Evolutionary conservation across 2,329 filamentous ascomycete genomes (phyloP).

Genomic region (Venturia effusa): DNA sequence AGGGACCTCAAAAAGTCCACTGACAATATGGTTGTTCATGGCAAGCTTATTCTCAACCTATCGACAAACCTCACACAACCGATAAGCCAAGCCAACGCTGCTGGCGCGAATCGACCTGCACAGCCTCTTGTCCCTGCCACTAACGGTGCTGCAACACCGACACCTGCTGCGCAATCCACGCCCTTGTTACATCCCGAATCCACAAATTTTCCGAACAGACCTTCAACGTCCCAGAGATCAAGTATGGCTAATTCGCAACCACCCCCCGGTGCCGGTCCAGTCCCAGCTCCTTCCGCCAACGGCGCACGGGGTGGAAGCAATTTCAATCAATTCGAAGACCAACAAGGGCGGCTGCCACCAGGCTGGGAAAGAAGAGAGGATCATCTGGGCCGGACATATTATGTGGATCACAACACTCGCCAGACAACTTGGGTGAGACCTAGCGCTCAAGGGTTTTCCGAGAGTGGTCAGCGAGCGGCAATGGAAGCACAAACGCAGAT

Average conservation of each 20-base stretch:
- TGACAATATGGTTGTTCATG: constrained; percentile 94
- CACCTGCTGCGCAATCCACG: constrained; percentile 28
- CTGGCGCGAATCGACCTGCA: constrained; percentile 27
- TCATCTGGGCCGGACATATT: constrained; percentile 89
- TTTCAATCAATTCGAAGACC: constrained; percentile 90
- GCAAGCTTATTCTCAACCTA: constrained; percentile 92
- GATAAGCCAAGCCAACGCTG: constrained; percentile 41
- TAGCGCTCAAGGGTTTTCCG: constrained; percentile 58
- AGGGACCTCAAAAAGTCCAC: constrained; percentile 95
- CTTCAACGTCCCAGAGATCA: constrained; percentile 13
- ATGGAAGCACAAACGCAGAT: constrained; percentile 86
- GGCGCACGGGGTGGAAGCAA: constrained; percentile 32
- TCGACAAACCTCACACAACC: constrained; percentile 78
- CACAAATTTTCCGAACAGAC: constrained; percentile 18
- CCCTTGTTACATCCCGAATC: constrained; percentile 28
- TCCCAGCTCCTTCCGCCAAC: constrained; percentile 24
- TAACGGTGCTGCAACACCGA: constrained; percentile 25
- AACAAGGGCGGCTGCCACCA: constrained; percentile 80
- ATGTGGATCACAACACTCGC: constrained; percentile 94
- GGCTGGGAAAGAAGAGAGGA: constrained; percentile 97
- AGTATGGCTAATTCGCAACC: constrained; percentile 1
- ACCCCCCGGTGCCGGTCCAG: constrained; percentile 13
- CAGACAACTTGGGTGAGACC: constrained; percentile 95
- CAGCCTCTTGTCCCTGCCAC: constrained; percentile 23
- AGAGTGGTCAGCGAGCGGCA: constrained; percentile 64